Evolutionary conservation across 2,329 filamentous ascomycete genomes (phyloP).

Genomic region (Chalaropsis thielavioides): DNA sequence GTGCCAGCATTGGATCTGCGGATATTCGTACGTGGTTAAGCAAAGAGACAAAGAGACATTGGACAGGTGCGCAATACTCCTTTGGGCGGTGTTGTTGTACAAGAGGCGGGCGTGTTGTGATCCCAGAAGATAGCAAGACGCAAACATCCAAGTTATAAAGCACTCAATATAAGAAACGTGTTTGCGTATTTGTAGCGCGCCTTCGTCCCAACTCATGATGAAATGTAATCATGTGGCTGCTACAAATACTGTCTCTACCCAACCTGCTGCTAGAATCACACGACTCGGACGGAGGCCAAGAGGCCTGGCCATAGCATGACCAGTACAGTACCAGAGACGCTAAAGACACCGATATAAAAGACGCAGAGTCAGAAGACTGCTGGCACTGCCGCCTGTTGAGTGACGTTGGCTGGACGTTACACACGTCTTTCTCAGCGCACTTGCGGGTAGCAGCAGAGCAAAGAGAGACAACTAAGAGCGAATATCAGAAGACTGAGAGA

Average conservation of each 20-base stretch:
- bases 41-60: slow-evolving; percentile 3
- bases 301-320: not conserved
- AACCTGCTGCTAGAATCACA: not conserved
- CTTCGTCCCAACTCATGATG: not conserved
- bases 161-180: not conserved
- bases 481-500: no score
- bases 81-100: not conserved
- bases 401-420: not conserved
- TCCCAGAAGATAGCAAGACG: not conserved
- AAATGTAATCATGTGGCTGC: not conserved
- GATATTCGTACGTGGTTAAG: not conserved
- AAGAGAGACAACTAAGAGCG: not conserved
- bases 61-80: not conserved
- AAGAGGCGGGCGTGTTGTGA: not conserved
- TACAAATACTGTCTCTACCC: not conserved
- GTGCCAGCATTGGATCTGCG: not conserved
- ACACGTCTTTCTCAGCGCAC: not conserved
- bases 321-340: not conserved
- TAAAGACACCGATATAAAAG: not conserved
- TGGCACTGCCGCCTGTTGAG: not conserved
- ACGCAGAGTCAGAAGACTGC: not conserved
- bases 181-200: not conserved
- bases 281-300: not conserved
- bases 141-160: not conserved
- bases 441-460: not conserved